Percentiles rank a stretch among this genome's conserved stretches.
Evolutionary conservation across 169 alveolate genomes (phyloP).

Genomic region (Eimeria sp.): DNA sequence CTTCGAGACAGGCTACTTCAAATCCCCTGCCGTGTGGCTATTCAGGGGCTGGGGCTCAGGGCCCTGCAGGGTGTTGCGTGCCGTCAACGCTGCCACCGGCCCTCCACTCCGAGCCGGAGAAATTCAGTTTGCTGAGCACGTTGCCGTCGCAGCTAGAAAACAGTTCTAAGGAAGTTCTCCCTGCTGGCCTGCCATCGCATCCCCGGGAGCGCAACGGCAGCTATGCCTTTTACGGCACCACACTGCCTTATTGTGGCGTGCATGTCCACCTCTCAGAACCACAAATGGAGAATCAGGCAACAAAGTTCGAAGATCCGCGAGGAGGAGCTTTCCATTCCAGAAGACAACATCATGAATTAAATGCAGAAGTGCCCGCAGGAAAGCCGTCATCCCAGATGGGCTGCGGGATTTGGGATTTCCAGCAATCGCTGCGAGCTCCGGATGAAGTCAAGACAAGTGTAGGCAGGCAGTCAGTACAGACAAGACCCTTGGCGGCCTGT

Average conservation of each 20-base stretch:
- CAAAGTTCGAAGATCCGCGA: not conserved
- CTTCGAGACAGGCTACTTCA: not conserved
- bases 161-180: not conserved
- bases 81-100: slow-evolving; percentile 65
- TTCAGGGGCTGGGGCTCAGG: not conserved
- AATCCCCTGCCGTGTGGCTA: not conserved
- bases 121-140: not conserved
- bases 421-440: slow-evolving; percentile 35
- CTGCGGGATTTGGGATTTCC: slow-evolving; percentile 22
- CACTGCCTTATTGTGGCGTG: not conserved
- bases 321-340: not conserved
- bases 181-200: slow-evolving; percentile 18
- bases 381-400: slow-evolving; percentile 23
- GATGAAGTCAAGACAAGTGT: slow-evolving; percentile 2
- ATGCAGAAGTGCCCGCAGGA: slow-evolving; percentile 41
- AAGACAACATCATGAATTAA: not conserved
- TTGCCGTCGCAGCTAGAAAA: not conserved
- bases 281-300: not conserved
- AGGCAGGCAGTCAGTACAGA: not conserved
- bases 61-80: not conserved
- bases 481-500: not conserved
- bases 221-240: not conserved
- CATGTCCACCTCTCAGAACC: not conserved
- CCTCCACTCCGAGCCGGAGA: slow-evolving; percentile 24
- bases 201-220: not conserved